Evolutionary conservation across 306 rosid species (phyloP).

Genomic region (Pterocarpus santalinus): DNA sequence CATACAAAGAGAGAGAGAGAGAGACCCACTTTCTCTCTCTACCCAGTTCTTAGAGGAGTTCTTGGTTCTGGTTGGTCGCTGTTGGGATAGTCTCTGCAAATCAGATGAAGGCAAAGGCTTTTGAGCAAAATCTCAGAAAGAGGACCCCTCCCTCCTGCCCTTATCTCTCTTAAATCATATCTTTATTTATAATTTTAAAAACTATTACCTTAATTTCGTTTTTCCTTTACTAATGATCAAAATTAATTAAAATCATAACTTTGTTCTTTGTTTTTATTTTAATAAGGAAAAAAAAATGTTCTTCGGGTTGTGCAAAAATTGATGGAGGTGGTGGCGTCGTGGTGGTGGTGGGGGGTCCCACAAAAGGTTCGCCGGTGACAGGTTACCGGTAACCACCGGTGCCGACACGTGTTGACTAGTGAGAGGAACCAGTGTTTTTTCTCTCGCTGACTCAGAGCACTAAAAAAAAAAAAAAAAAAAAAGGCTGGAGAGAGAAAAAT

Average conservation of each 20-base stretch:
- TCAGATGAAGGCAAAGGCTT: conserved; percentile 59
- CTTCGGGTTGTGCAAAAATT: conserved; percentile 43
- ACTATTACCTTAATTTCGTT: conserved; percentile 12
- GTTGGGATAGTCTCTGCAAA: conserved; percentile 74
- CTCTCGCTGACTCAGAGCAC: conserved; percentile 44
- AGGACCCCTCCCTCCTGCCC: conserved; percentile 50
- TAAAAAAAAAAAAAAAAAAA: neutral
- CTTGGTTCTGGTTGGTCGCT: conserved; percentile 54
- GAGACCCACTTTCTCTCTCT: conserved; percentile 39
- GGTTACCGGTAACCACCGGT: conserved; percentile 52
- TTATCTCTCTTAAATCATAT: conserved; percentile 59
- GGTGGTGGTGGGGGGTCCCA: conserved; percentile 54
- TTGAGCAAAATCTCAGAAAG: conserved; percentile 56
- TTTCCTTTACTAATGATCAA: neutral
- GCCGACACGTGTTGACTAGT: conserved; percentile 62
- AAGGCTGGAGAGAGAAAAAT: conserved; percentile 38
- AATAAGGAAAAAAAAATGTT: too few relatives aligned
- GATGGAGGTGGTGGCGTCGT: conserved; percentile 46
- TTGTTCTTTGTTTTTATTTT: neutral
- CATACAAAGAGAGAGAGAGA: neutral
- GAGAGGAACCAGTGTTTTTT: conserved; percentile 22
- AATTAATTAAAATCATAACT: conserved; percentile 4
- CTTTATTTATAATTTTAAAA: conserved; percentile 47
- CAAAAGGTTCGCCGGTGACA: conserved; percentile 47
- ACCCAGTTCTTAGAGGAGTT: conserved; percentile 46